Base-by-base conservation (phyloP, 1,284 basidiomycete species). In the Mrakiaceae sp. region DNA sequence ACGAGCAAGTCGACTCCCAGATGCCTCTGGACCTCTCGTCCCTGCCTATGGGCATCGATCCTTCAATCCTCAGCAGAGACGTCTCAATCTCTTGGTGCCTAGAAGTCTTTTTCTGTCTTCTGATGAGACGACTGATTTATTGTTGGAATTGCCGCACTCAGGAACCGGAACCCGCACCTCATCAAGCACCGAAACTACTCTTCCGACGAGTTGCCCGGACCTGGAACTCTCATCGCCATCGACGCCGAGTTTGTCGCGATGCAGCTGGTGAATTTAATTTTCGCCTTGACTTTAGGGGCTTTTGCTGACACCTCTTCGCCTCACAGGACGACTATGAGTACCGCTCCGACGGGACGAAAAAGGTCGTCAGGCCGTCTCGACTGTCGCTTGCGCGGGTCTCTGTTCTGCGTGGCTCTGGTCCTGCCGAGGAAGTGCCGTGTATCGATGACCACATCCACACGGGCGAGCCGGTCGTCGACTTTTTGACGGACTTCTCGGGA, bases 391-490 rank as follows among this genome's bases (percentile, higher is more conserved):
- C 96, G 14, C 84, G 96, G 39, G 95, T 99, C 0, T 97, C 93
- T 0, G 94, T 97, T 2, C 76, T 98, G 57, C 83, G 96, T 5
- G 94, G 93, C 5, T 82, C 89, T 69, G 92, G 90, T 0, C 77
- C 79, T 0, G 83, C 84, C 69, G 84, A 88, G 71, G 90, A 88
- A 6, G 75, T 87, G 12, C 92, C 95, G 0, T 97, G 98, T 77
- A 97, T 99, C 71, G 96, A 98, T 71, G 96, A 98, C 72, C 90
- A 98, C 72, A 98, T 98, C 60, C 87, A 92, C 71, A 97, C 93
- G 1, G 94, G 87, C 70, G 96, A 97, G 73, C 82, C 84, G 3
- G 90, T 99, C 57, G 90, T 97, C 10, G 93, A 98, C 76, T 98
- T 98, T 74, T 78, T 98, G 67, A 98, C 95, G 0, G 93, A 98